Evolutionary conservation across 202 grass and related monocot species (phyloP).

Genomic region (Musa balbisiana): DNA sequence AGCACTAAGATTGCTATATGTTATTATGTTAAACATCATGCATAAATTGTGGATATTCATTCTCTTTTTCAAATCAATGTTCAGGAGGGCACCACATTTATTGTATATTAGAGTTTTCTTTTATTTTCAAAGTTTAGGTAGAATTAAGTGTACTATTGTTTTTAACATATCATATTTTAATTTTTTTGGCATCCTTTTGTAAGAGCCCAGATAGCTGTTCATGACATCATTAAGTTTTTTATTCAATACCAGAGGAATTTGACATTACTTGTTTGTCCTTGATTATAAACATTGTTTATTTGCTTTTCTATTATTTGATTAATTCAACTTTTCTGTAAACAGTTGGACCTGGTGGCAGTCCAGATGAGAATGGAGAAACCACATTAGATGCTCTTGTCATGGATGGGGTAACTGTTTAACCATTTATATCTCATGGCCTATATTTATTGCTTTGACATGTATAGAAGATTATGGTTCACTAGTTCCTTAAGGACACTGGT

Average conservation of each 20-base stretch:
- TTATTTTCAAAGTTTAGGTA: too few species aligned
- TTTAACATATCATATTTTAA: neutral
- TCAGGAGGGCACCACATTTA: too few species aligned
- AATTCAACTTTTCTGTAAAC: conserved; percentile 5
- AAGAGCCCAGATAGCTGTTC: neutral
- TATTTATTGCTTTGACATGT: conserved; percentile 18
- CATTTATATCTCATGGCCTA: conserved; percentile 5
- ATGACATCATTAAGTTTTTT: neutral
- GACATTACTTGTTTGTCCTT: neutral
- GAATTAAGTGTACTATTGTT: too few species aligned
- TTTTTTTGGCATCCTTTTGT: neutral
- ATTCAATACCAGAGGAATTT: neutral
- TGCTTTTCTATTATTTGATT: neutral
- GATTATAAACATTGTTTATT: neutral
- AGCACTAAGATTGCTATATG: too few species aligned
- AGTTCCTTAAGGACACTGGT: conserved; percentile 44
- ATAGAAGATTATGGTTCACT: conserved; percentile 23
- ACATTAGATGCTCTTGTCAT: conserved; percentile 96
- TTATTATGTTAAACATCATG: too few species aligned
- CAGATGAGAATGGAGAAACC: conserved; percentile 85
- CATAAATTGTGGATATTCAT: too few species aligned
- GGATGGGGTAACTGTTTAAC: conserved; percentile 60
- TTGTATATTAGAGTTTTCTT: too few species aligned
- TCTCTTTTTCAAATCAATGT: too few species aligned
- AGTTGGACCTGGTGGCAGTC: conserved; percentile 92